Conservation (phyloP, 2,329 filamentous ascomycete genomes). For the Epichloe typhina region DNA sequence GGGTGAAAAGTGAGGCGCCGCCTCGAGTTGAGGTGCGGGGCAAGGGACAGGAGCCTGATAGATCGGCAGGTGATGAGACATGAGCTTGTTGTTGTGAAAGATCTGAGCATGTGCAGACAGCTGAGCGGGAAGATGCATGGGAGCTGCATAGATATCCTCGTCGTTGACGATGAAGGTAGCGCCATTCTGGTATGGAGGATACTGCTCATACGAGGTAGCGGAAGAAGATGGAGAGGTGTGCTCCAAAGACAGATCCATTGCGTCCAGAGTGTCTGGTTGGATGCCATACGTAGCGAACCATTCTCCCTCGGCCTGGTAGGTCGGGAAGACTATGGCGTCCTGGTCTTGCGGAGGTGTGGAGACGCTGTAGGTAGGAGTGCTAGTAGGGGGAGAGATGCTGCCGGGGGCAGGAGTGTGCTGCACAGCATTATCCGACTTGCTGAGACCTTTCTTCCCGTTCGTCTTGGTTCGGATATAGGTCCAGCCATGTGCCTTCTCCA, state of each 20-base stretch:
- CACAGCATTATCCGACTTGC: slow-evolving; percentile 32
- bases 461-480: slow-evolving; percentile 86
- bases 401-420: slow-evolving; percentile 46
- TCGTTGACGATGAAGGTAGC: slow-evolving; percentile 47
- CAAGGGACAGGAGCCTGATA: slow-evolving; percentile 16
- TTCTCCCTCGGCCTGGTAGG: slow-evolving; percentile 33
- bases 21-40: slow-evolving; percentile 8
- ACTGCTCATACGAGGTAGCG: slow-evolving; percentile 32
- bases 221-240: slow-evolving; percentile 25
- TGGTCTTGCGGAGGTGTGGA: slow-evolving; percentile 45
- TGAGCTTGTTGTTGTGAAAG: slow-evolving; percentile 29
- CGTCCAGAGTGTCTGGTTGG: slow-evolving; percentile 22
- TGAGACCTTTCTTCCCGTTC: slow-evolving; percentile 54
- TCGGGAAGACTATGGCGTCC: slow-evolving; percentile 28
- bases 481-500: slow-evolving; percentile 94
- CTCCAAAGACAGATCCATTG: slow-evolving; percentile 27
- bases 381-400: slow-evolving; percentile 49
- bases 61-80: slow-evolving; percentile 27
- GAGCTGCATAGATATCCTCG: slow-evolving; percentile 49
- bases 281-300: slow-evolving; percentile 26
- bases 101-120: slow-evolving; percentile 20
- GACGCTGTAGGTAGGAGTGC: slow-evolving; percentile 33
- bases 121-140: slow-evolving; percentile 42
- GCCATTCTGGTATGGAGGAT: slow-evolving; percentile 47
- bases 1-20: slow-evolving; percentile 49